These are phyloP conservation scores for Neltuma alba DNA, from an alignment of 306 rosid species.

Conservation along the genomic window DNA sequence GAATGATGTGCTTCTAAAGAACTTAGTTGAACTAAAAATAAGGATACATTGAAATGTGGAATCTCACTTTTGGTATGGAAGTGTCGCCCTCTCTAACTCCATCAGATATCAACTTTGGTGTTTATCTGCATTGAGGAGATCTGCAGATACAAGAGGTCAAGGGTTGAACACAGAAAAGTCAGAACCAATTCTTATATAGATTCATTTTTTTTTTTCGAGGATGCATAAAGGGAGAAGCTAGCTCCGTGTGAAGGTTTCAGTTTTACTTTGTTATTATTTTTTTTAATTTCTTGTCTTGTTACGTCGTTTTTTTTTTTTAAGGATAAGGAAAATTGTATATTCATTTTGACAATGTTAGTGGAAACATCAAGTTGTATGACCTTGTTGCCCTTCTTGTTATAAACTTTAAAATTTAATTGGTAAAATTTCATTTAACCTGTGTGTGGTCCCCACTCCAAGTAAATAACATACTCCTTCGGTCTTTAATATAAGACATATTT, in stretches of 20 bases:
- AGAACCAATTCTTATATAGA: conserved; percentile 41
- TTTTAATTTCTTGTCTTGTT: conserved; percentile 41
- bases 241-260: conserved; percentile 49
- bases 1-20: conserved; percentile 44
- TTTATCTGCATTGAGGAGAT: conserved; percentile 34
- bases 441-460: no score
- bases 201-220: conserved; percentile 50
- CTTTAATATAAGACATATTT: no score
- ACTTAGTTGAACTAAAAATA: conserved; percentile 46
- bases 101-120: conserved; percentile 41
- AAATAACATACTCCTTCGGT: no score
- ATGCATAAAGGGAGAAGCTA: conserved; percentile 44
- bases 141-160: conserved; percentile 30
- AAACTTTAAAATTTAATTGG: neutral
- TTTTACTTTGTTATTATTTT: conserved; percentile 34
- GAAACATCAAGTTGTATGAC: conserved; percentile 20
- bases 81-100: conserved; percentile 29
- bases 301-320: conserved; percentile 32
- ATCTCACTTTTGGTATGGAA: conserved; percentile 41
- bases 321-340: conserved; percentile 49
- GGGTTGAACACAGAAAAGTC: conserved; percentile 42
- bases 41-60: conserved; percentile 45
- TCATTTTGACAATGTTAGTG: conserved; percentile 45
- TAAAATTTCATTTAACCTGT: neutral
- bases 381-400: neutral